Percentiles rank a stretch among this genome's conserved stretches.
Evolutionary conservation across 2,329 filamentous ascomycete genomes (phyloP).

Genomic region (Sporothrix mexicana): DNA sequence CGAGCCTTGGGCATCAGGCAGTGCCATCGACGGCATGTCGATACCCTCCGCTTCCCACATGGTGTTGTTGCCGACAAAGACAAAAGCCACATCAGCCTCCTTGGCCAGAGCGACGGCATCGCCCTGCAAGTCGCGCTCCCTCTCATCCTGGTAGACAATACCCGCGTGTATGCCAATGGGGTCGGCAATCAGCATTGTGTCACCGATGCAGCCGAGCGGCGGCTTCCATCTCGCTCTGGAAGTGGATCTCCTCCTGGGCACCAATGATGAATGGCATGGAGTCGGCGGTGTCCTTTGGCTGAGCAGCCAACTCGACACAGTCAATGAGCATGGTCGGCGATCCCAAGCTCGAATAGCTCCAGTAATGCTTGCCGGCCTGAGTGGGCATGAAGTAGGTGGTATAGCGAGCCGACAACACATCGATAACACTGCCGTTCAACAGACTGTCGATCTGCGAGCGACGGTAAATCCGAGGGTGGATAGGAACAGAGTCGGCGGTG

Average conservation of each 20-base stretch:
- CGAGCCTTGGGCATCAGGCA: constrained; percentile 63
- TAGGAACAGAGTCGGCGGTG: constrained; percentile 45
- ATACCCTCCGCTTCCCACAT: constrained; percentile 83
- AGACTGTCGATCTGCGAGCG: constrained; percentile 40
- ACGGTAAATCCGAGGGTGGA: constrained; percentile 48
- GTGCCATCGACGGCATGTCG: constrained; percentile 78
- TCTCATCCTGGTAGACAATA: constrained; percentile 63
- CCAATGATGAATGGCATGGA: constrained; percentile 67
- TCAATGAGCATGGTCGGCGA: constrained; percentile 70
- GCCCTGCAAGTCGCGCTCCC: constrained; percentile 49
- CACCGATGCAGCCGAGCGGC: constrained; percentile 58
- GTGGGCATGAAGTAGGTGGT: constrained; percentile 67
- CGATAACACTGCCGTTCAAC: constrained; percentile 45
- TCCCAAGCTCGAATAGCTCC: constrained; percentile 68
- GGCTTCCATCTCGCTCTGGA: constrained; percentile 52
- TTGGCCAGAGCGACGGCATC: constrained; percentile 70
- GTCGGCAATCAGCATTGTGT: constrained; percentile 59
- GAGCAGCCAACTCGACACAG: constrained; percentile 67
- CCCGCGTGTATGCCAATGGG: constrained; percentile 65
- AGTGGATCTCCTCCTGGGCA: constrained; percentile 60
- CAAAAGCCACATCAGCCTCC: constrained; percentile 75
- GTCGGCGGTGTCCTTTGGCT: constrained; percentile 65
- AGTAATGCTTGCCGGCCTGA: constrained; percentile 62
- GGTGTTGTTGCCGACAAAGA: constrained; percentile 77
- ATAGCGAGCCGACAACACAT: constrained; percentile 59